Base-by-base conservation (phyloP, 306 rosid genomes). In the Fagus crenata region DNA sequence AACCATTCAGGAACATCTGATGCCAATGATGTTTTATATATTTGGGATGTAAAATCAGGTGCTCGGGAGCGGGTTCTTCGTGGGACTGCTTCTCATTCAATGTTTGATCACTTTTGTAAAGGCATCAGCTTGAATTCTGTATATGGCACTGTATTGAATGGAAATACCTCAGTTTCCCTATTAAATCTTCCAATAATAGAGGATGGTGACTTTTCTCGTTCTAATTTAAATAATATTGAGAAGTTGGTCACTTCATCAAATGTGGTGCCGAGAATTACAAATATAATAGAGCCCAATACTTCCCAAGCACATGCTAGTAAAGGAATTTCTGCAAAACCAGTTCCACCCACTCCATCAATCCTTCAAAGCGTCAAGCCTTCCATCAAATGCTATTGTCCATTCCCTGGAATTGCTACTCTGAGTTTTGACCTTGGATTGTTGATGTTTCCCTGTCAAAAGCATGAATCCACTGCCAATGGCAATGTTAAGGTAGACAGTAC, bases 41-140 rank as follows among this genome's bases (percentile, higher is more conserved):
- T 95, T 73, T 95, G 98, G 98, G 98, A 95, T 77, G 85, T 92
- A 80, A 92, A 95, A 88, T 87, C 97, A 58, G 98, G 97, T 75
- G 86, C 97, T 53, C 89, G 87, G 7, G 98, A 95, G 89, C 87
- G 97, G 77, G 86, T 95, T 67, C 84, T 92, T 75, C 97, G 80
- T 71, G 98, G 98, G 82, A 84, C 92, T 2, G 93, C 97, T 80
- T 90, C 97, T 69, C 93, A 89, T 82, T 92, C 98, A 37, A 86
- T 92, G 96, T 90, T 95, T 78, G 97, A 92, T 78, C 88, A 95
- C 85, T 95, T 95, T 81, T 95, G 97, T 80, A 89, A 85, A 87
- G 85, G 89, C 75, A 82, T 92, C 76, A 84, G 93, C 87, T 76
- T 83, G 90, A 88, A 77, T 77, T 90, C 98, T 49, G 36, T 77